Base-by-base conservation (phyloP, 2,329 filamentous ascomycete species). In the Juglanconis sp. region DNA sequence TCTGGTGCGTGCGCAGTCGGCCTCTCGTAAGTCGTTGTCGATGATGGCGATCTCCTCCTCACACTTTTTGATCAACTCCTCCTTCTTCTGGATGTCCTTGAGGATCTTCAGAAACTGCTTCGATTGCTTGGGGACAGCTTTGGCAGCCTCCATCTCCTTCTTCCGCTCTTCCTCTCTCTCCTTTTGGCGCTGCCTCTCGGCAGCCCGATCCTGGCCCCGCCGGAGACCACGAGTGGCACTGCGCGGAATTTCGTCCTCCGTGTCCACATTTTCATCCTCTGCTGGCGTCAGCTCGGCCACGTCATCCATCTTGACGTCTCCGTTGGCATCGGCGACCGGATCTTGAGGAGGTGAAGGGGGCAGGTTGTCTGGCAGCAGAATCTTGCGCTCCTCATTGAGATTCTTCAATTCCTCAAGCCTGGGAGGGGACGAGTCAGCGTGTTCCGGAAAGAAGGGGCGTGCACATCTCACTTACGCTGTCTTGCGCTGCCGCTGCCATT, bases 21-120 rank as follows among this genome's bases (percentile, higher is more conserved):
- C 92, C 75, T 98, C 94, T 56, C 95, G 90, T 50, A 99, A 81
- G 71, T 98, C 93, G 68, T 96, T 93, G 68, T 98, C 94, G 55
- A 96, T 85, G 36, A 89, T 83, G 3, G 87, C 87, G 65, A 99
- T 96, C 68, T 94, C 88, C 5, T 89, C 88, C 72, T 99, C 94
- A 69, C 90, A 92, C 56, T 89, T 85, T 70, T 87, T 87, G 69
- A 99, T 88, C 49, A 87, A 80, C 0, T 88, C 87, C 69, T 96
- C 91, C 71, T 94, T 90, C 72, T 93, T 92, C 64, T 94, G 88
- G 60, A 97, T 96, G 63, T 96, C 92, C 68, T 92, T 92, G 53
- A 96, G 73, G 1, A 98, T 80, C 72, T 93, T 94, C 70, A 91
- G 84, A 74, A 95, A 96, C 71, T 96, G 89, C 72, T 95, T 96